Percentiles rank a stretch among this genome's conserved stretches.
phyloP scores from a whole-genome alignment of 2,329 filamentous ascomycete genomes.

The Microdochium paspali region DNA sequence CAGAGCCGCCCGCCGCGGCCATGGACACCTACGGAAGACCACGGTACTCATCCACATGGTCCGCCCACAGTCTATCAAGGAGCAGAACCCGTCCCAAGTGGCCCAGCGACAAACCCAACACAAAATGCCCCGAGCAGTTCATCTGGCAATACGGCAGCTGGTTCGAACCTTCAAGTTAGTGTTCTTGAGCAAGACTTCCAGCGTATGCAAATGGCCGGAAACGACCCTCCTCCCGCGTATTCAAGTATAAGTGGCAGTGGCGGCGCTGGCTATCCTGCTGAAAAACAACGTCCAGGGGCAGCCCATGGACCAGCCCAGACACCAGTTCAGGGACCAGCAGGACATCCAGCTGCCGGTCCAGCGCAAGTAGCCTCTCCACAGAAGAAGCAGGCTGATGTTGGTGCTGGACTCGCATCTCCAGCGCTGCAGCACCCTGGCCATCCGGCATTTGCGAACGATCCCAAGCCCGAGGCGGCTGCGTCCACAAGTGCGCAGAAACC shows the following conservation, averaged over 20 bases:
- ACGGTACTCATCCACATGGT: slow-evolving; percentile 38
- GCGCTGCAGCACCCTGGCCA: slow-evolving; percentile 56
- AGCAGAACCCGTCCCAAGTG: slow-evolving; percentile 54
- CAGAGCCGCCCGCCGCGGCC: background rate
- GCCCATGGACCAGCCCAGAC: slow-evolving; percentile 10
- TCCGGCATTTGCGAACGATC: slow-evolving; percentile 86
- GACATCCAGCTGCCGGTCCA: slow-evolving; percentile 14
- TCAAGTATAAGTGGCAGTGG: slow-evolving; percentile 55
- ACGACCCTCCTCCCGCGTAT: slow-evolving; percentile 83
- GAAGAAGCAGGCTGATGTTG: slow-evolving; percentile 16
- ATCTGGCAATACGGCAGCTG: slow-evolving; percentile 18
- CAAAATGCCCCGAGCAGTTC: slow-evolving; percentile 31
- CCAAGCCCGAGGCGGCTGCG: slow-evolving; percentile 40
- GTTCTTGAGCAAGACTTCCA: slow-evolving; percentile 82
- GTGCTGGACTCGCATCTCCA: slow-evolving; percentile 31
- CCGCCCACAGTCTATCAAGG: slow-evolving; percentile 91
- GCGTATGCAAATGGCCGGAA: slow-evolving; percentile 60
- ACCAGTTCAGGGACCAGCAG: slow-evolving; percentile 3
- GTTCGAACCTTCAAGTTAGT: slow-evolving; percentile 45
- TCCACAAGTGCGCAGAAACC: slow-evolving; percentile 38
- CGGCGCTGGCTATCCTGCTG: slow-evolving; percentile 40
- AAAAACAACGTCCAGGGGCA: slow-evolving; percentile 55
- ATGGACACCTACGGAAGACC: background rate
- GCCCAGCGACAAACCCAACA: slow-evolving; percentile 30
- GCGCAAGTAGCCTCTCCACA: slow-evolving; percentile 20